Evolutionary conservation across 805 yeast species (phyloP).

Genomic region (Starmerella potacharoeniae): DNA sequence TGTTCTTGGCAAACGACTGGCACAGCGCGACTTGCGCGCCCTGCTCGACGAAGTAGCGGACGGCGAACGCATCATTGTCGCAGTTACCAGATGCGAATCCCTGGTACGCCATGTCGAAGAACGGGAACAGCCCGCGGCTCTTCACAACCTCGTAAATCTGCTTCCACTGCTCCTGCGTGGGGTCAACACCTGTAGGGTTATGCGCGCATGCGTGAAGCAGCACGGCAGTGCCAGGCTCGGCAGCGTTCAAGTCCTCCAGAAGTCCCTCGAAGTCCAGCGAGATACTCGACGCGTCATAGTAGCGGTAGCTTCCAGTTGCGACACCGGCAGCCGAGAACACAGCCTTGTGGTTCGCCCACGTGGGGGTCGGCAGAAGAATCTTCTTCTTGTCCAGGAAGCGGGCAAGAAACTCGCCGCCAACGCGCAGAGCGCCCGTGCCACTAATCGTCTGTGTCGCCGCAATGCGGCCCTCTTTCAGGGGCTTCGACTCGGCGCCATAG

Average conservation of each 20-base stretch:
- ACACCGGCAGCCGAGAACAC: constrained; percentile 69
- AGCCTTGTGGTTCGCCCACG: constrained; percentile 90
- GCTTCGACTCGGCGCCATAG: constrained; percentile 52
- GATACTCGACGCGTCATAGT: constrained; percentile 54
- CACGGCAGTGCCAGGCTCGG: constrained; percentile 51
- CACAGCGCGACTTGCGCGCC: constrained; percentile 43
- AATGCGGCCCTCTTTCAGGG: constrained; percentile 51
- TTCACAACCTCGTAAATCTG: constrained; percentile 54
- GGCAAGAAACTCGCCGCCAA: constrained; percentile 65
- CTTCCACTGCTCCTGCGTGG: constrained; percentile 70
- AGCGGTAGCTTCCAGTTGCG: constrained; percentile 47
- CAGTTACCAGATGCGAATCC: constrained; percentile 85
- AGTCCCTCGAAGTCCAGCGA: constrained; percentile 55
- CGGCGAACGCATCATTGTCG: constrained; percentile 53
- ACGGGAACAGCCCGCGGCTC: constrained; percentile 54
- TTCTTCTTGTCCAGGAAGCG: constrained; percentile 45
- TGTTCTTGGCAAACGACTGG: constrained; percentile 89
- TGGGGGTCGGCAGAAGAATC: constrained; percentile 70
- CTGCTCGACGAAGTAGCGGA: constrained; percentile 36
- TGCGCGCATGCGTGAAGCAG: constrained; percentile 92
- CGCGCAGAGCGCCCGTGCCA: constrained; percentile 90
- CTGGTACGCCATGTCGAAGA: constrained; percentile 91
- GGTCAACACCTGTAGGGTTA: constrained; percentile 95
- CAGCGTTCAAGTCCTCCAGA: constrained; percentile 44
- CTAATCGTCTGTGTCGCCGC: constrained; percentile 81